These are phyloP conservation scores for Claviceps paspali DNA, from an alignment of 2,329 filamentous ascomycete species.

Conservation along the genomic window DNA sequence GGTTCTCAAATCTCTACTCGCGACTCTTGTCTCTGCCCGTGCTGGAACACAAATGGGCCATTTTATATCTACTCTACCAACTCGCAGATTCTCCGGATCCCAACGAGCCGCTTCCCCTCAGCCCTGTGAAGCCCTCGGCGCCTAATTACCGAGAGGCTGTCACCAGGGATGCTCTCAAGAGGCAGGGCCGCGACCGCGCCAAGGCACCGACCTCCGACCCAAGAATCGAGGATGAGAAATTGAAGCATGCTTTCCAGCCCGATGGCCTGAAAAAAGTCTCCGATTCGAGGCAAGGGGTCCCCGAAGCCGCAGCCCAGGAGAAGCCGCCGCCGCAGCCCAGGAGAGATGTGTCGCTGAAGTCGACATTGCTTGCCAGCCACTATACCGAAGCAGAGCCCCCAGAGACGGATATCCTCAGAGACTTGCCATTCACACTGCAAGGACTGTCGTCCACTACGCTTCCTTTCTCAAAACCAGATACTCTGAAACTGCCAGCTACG, in stretches of 20 bases:
- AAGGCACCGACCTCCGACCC: constrained; percentile 21
- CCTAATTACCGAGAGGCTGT: constrained; percentile 23
- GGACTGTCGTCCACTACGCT: constrained; percentile 79
- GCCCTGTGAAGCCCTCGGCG: constrained; percentile 24
- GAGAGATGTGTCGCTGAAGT: constrained; percentile 40
- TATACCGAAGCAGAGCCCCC: constrained; percentile 42
- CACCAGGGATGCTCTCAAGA: constrained; percentile 20
- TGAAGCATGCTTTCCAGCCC: constrained; percentile 39
- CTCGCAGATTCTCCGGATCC: constrained; percentile 55
- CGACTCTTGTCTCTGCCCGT: constrained; percentile 81
- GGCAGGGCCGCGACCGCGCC: constrained; percentile 22
- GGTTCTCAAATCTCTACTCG: constrained; percentile 83
- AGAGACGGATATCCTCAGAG: constrained; percentile 54
- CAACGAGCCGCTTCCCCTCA: constrained; percentile 33
- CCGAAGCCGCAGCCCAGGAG: constrained; percentile 10
- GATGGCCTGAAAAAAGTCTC: constrained; percentile 33
- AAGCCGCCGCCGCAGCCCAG: constrained; percentile 14
- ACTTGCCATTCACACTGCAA: constrained; percentile 85
- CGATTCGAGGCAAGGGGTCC: constrained; percentile 20
- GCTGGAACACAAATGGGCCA: constrained; percentile 90
- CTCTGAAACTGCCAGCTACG: constrained; percentile 60
- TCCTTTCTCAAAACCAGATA: constrained; percentile 53
- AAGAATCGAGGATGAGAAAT: constrained; percentile 31
- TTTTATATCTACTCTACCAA: constrained; percentile 78
- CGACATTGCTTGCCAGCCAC: constrained; percentile 40